These are phyloP conservation scores for Pythium scleroteichum DNA, from an alignment of 352 stramenopile genomes.

Conservation along the genomic window DNA sequence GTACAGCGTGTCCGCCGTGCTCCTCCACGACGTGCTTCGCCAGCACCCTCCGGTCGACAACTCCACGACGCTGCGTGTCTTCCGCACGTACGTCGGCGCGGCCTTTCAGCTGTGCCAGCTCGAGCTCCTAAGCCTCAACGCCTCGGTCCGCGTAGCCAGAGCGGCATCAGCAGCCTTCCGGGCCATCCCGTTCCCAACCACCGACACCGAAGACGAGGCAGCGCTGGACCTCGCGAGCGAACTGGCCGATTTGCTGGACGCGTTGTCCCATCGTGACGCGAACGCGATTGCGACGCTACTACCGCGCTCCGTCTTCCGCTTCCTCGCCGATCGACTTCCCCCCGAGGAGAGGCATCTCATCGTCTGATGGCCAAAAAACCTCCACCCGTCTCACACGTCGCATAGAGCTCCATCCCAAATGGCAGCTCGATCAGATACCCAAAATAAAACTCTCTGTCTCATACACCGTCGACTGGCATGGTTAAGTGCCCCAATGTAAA, in stretches of 20 bases:
- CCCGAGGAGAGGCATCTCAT: conserved; percentile 10
- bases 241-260: conserved; percentile 29
- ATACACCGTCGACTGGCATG: no score
- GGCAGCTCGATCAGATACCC: not conserved
- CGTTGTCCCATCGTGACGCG: conserved; percentile 11
- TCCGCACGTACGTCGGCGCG: conserved; percentile 76
- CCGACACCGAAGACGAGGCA: conserved; percentile 48
- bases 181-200: conserved; percentile 58
- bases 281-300: conserved; percentile 11
- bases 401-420: not conserved
- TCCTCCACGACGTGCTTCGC: conserved; percentile 80
- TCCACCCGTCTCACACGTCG: not conserved
- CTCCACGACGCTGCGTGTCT: conserved; percentile 56
- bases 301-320: conserved; percentile 9
- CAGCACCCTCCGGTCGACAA: conserved; percentile 45
- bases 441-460: no score
- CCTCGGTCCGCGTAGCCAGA: conserved; percentile 57
- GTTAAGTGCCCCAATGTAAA: not conserved
- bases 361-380: conserved; percentile 10
- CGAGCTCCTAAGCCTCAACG: conserved; percentile 45
- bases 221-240: conserved; percentile 61
- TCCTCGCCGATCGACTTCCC: conserved; percentile 7
- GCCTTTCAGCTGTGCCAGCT: conserved; percentile 55
- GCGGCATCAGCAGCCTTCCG: conserved; percentile 54
- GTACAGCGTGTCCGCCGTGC: conserved; percentile 53